Evolutionary conservation across 2,329 filamentous ascomycete species (phyloP).

Genomic region (Monilinia laxa): DNA sequence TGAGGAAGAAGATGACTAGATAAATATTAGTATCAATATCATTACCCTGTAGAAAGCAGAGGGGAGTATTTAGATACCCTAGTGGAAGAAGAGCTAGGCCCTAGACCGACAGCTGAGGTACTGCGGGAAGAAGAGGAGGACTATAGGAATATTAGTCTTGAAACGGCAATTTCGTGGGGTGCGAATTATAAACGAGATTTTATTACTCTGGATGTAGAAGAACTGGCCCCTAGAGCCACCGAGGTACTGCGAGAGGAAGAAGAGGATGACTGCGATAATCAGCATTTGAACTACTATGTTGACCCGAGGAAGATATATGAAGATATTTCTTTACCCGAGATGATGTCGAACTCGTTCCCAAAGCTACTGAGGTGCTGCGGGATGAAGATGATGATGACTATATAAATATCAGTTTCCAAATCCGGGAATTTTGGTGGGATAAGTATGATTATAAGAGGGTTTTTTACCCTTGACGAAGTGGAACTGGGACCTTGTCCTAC

Average conservation of each 20-base stretch:
- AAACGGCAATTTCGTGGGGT: too few species aligned
- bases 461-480: neutral
- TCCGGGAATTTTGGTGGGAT: too few species aligned
- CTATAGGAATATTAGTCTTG: neutral
- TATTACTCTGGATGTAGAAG: neutral
- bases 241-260: neutral
- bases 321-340: too few species aligned
- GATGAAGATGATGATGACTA: too few species aligned
- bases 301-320: too few species aligned
- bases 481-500: neutral
- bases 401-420: too few species aligned
- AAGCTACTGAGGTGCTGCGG: too few species aligned
- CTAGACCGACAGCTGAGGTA: neutral
- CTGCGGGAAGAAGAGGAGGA: neutral
- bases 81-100: neutral
- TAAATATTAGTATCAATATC: too few species aligned
- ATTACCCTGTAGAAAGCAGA: too few species aligned
- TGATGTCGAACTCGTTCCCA: too few species aligned
- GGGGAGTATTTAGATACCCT: neutral
- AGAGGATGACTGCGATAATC: neutral
- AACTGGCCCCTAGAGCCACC: neutral
- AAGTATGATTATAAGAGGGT: neutral
- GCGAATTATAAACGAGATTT: too few species aligned
- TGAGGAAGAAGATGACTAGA: neutral
- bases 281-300: too few species aligned